Evolutionary conservation across 306 rosid species (phyloP), one percentile per base, ranked within the genome.

Genomic region (Vicia faba): DNA sequence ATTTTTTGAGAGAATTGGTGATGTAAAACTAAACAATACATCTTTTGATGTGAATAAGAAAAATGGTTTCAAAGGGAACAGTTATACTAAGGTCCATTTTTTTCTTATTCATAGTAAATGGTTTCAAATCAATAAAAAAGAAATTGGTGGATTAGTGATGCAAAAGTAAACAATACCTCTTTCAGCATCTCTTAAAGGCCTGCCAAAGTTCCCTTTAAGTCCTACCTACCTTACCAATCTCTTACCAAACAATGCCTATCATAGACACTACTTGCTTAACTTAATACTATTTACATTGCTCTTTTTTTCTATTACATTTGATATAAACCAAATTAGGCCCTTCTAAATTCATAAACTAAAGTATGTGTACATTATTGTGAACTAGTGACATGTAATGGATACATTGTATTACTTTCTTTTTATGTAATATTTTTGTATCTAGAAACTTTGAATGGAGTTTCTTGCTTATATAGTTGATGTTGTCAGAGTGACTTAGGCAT

Each of bases 111-210:
- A 69, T 66, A 72, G 74, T 68, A 58, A 69, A 69, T 75, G 82
- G 76, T 70, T 67, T 85, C 81, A 82, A 76, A 72, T 80, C 75
- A 71, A 60, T 57, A 40, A 72, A 38, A 72, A 40, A 72, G 79
- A 51, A 50, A 73, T 73, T 75, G 73, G 85, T 74, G 76, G 81
- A 82, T 64, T 72, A 31, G 79, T 78, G 79, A 74, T 81, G 78
- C 81, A 80, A 80, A 84, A 75, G 81, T 59, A 65, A 78, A 84
- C 72, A 68, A 61, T 15, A 61, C 69, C 65, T 68, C 81, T 80
- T 83, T 80, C 78, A 65, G 80, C 78, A 81, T 75, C 61, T 73
- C n/a, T 40, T 69, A 72, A 80, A 78, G 79, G 70, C 28, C 72
- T 61, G 71, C 18, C 74, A 73, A 84, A 76, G 77, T 77, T 56